Base-by-base conservation (phyloP, 441 rosid genomes). In the Gossypium armourianum region DNA sequence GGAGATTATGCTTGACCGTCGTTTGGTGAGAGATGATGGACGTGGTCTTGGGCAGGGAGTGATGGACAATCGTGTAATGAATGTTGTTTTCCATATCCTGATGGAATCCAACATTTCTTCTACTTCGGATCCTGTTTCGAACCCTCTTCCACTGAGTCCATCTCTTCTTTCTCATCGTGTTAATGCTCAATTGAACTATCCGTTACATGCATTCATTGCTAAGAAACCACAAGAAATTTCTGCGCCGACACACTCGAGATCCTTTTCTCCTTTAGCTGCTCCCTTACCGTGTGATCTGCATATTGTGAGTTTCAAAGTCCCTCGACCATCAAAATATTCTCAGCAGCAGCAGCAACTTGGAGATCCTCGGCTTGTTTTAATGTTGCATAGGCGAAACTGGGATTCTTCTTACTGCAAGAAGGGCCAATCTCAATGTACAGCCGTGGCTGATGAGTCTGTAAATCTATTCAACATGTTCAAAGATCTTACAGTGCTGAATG, bases 31-130 rank as follows among this genome's bases (percentile, higher is more conserved):
- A 52, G 99, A 94, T 82, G 99, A 94, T 60, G 96, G 96, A 3
- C 99, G 99, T 73, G 99, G 99, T 68, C 92, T 94, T 21, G 97
- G 97, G 64, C 99, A 90, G 83, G 99, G 99, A 17, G 94, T 94
- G 75, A 80, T 83, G 85, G 99, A 92, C 75, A 94, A 94, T 59
- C 96, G 86, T 12, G 88, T 88, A 13, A 82, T 86, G 87, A 89
- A 86, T 86, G 88, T 87, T 15, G 78, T 88, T 62, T 92, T 92
- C 77, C 93, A 94, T 78, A 76, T 94, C 66, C 83, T 89, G 70
- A 68, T 78, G 0, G 97, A 94, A 72, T 84, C 88, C 59, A 92
- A 83, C 81, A 76, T 85, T 68, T 87, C 96, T 74, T 80, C 85
- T 8, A 21, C 86, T 9, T 61, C 83, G 8, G 78, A 76, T 69